Percentiles rank a stretch among this genome's conserved stretches.
Conservation (phyloP, 129 eudicot species). For the Deinandra increscens region DNA sequence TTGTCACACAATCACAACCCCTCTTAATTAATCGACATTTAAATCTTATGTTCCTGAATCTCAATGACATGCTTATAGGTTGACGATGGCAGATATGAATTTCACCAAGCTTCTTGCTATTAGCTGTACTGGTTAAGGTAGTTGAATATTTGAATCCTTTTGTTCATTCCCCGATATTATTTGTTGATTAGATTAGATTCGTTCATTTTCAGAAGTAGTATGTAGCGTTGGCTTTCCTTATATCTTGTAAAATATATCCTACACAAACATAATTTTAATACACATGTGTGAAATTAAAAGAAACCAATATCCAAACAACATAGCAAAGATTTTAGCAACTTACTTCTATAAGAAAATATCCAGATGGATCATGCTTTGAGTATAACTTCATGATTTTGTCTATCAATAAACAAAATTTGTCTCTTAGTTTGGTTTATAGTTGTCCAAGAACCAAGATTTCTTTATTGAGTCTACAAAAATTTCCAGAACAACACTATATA, state of each 20-base stretch:
- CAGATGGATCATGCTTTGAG: conserved; percentile 62
- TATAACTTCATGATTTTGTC: conserved; percentile 69
- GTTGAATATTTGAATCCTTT: too few relatives aligned
- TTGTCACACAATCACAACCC: too few relatives aligned
- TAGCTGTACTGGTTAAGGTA: too few relatives aligned
- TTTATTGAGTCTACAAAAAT: conserved; percentile 62
- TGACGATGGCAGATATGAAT: too few relatives aligned
- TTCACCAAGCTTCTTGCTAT: too few relatives aligned
- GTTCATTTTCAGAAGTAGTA: too few relatives aligned
- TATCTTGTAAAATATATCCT: conserved; percentile 85
- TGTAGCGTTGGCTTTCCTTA: conserved; percentile 44
- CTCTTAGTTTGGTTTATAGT: conserved; percentile 57
- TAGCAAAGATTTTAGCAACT: background rate
- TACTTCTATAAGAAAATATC: conserved; percentile 83
- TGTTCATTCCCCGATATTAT: too few relatives aligned
- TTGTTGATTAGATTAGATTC: too few relatives aligned
- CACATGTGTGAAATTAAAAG: background rate
- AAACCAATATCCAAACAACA: background rate
- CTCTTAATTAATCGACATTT: too few relatives aligned
- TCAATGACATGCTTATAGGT: too few relatives aligned
- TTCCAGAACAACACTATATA: background rate
- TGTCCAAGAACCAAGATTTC: conserved; percentile 83
- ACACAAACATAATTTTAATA: conserved; percentile 16
- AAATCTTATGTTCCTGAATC: too few relatives aligned
- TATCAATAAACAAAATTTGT: conserved; percentile 69